Base-by-base conservation (phyloP, 1,284 basidiomycete genomes). In the Taiwanofungus camphoratus region DNA sequence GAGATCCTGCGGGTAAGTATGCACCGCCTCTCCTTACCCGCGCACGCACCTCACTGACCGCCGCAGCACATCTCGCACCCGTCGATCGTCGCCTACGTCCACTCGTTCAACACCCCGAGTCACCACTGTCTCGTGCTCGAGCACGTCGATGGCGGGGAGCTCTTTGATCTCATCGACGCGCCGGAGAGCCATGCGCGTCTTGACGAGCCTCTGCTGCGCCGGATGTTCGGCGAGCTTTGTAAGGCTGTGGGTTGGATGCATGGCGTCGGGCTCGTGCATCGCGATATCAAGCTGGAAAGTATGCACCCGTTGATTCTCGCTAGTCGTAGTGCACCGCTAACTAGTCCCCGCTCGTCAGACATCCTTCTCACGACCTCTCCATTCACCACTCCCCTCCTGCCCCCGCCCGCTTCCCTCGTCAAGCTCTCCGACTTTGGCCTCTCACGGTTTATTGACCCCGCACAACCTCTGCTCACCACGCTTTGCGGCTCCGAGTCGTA, bases 261-360 rank as follows among this genome's bases (percentile, higher is more conserved):
- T 59, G 73, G 78, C 35, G 83, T 90, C 22, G 83, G 84, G 2
- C 75, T 95, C 29, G 91, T 95, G 0, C 92, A 96, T 65, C 77
- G 92, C 2, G 92, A 96, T 66, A 84, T 96, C 67, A 96, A 96
- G 68, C 78, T 96, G 15, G 92, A 96, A 65, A 96, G 90, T 92
- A 56, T 58, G 88, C 26, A 37, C 35, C n/a, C n/a, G n/a, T n/a
- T n/a, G n/a, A 41, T 26, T 37, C 22, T 18, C 39, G 20, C 26
- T 33, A 36, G 19, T 31, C 12, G 29, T 18, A 15, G 26, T 41
- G 18, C 49, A 30, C 40, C 33, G 22, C 8, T 20, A 20, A 11
- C 39, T 35, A 11, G 39, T 38, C 23, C 22, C 12, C 19, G 3
- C 37, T 13, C 35, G 24, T 26, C 48, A 60, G 63, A 82, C 68